Base-by-base conservation (phyloP, 1,284 basidiomycete genomes). In the Pisolithus thermaeus region DNA sequence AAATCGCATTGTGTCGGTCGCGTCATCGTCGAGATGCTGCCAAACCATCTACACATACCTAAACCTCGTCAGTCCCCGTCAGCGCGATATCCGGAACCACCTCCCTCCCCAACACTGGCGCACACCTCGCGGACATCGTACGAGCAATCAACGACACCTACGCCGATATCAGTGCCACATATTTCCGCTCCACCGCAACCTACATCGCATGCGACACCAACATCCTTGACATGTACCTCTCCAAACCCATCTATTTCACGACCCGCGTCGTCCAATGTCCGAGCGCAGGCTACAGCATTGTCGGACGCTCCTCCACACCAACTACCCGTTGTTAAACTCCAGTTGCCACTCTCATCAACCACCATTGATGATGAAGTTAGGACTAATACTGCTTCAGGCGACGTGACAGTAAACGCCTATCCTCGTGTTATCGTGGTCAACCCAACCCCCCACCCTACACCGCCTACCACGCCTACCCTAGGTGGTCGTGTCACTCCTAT, bases 1-100 rank as follows among this genome's bases (percentile, higher is more conserved):
- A 63, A 66, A 11, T 59, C 64, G 37, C 58, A 66, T 28, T 63
- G 69, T 32, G 69, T 76, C 45, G 79, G 83, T 39, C 71, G 73
- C 58, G 71, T 83, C 57, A 81, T 85, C 47, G 72, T 73, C 61
- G 79, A 82, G 58, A 77, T 84, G 61, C 64, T 83, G 8, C 65
- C 78, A 9, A 64, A 68, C 18, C 65, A 62, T 9, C 37, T 62
- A 4, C 20, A 51, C 18, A 41, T 68, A 48, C 63, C 66, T 22
- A 53, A 53, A 38, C 70, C 37, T 59, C 44, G 27, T 2, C 27
- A 3, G 42, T 16, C 20, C 25, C 25, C 46, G 8, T 7, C 41
- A 43, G 14, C 4, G 11, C 23, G 3, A 37, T 50, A 27, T 47
- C 52, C 58, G 42, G 45, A 53, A 52, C 52, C 50, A 46, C 49